A percentile compares a stretch with the other conserved stretches of the same genome.
Conservation (phyloP, 306 rosid genomes). For the Prunus kanzakura region DNA sequence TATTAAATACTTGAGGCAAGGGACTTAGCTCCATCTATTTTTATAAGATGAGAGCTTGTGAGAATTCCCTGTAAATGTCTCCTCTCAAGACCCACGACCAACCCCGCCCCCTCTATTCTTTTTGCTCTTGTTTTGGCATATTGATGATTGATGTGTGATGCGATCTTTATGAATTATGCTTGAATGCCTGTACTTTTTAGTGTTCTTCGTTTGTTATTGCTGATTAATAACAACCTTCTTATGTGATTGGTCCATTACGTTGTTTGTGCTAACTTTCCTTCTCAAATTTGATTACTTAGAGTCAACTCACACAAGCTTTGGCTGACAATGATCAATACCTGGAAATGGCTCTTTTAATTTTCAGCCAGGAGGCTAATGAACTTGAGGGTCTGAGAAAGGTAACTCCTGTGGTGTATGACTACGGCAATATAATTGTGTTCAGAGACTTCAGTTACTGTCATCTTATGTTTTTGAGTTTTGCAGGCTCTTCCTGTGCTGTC, state of each 20-base stretch:
- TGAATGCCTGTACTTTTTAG: constrained; percentile 17
- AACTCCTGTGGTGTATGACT: constrained; percentile 13
- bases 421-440: constrained; percentile 3
- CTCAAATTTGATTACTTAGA: constrained; percentile 43
- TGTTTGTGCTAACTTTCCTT: constrained; percentile 30
- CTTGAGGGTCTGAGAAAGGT: constrained; percentile 78
- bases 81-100: background rate
- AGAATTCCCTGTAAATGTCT: background rate
- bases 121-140: background rate
- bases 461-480: constrained; percentile 33
- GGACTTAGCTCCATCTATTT: background rate
- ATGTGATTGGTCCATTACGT: constrained; percentile 1
- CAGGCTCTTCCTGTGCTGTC: constrained; percentile 82
- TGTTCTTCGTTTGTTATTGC: constrained; percentile 5
- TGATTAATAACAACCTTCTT: background rate
- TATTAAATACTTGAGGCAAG: background rate
- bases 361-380: constrained; percentile 68
- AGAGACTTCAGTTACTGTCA: constrained; percentile 4
- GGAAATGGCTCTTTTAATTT: constrained; percentile 73
- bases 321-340: constrained; percentile 71
- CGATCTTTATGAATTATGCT: background rate
- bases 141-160: background rate
- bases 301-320: constrained; percentile 55
- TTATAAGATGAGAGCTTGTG: background rate
- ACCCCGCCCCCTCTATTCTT: background rate